These are phyloP conservation scores for Grosmannia serpens DNA, from an alignment of 2,329 filamentous ascomycete species.

Conservation along the genomic window DNA sequence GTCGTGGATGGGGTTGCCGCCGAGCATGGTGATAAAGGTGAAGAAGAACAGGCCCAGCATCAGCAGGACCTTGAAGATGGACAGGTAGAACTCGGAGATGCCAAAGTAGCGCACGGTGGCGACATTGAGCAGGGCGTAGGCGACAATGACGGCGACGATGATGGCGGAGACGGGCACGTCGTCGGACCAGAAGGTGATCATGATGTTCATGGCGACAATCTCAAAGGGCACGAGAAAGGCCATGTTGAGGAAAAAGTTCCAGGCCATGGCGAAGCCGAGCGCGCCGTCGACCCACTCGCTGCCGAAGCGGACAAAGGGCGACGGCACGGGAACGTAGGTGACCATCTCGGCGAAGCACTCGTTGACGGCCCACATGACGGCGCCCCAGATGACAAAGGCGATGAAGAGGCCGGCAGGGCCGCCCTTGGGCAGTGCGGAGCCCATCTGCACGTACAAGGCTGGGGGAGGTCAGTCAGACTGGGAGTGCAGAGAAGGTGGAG, in stretches of 20 bases:
- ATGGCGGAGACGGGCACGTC: slow-evolving; percentile 24
- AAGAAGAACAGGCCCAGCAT: slow-evolving; percentile 21
- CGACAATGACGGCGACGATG: slow-evolving; percentile 7
- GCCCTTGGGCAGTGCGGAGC: slow-evolving; percentile 43
- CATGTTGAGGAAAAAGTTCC: slow-evolving; percentile 39
- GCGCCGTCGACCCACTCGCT: slow-evolving; percentile 26
- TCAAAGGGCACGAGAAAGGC: slow-evolving; percentile 33
- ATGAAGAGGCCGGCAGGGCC: slow-evolving; percentile 47
- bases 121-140: slow-evolving; percentile 23
- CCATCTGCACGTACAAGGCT: slow-evolving; percentile 49
- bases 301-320: slow-evolving; percentile 64
- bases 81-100: slow-evolving; percentile 32
- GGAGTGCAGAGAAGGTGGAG: background rate
- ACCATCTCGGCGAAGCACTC: slow-evolving; percentile 60
- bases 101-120: slow-evolving; percentile 31
- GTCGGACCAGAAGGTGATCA: slow-evolving; percentile 44
- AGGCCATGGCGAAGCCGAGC: slow-evolving; percentile 34
- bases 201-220: slow-evolving; percentile 48
- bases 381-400: slow-evolving; percentile 46
- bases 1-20: slow-evolving; percentile 29
- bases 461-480: background rate
- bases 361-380: slow-evolving; percentile 45
- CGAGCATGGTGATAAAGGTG: slow-evolving; percentile 32
- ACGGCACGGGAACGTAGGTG: slow-evolving; percentile 64
- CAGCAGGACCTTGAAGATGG: slow-evolving; percentile 26